Evolutionary conservation across 139 green algal species (phyloP).

Genomic region (Chlamydomonas sphaeroides): DNA sequence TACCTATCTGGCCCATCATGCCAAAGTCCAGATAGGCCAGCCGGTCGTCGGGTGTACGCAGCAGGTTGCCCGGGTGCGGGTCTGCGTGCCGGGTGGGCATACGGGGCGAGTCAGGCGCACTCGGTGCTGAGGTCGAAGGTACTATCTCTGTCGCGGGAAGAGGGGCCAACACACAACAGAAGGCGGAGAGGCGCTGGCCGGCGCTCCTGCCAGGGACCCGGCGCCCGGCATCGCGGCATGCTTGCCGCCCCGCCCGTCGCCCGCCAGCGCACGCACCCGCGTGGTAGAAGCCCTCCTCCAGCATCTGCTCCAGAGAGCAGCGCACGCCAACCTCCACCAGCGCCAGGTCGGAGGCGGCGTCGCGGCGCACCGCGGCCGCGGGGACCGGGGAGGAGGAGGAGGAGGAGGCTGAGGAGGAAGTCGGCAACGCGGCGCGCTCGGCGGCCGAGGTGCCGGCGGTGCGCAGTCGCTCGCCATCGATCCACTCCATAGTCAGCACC

Average conservation of each 20-base stretch:
- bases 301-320: constrained; percentile 84
- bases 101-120: too few relatives aligned
- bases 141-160: too few relatives aligned
- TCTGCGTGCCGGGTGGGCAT: too few relatives aligned
- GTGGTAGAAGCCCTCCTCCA: constrained; percentile 76
- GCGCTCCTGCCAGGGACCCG: too few relatives aligned
- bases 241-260: too few relatives aligned
- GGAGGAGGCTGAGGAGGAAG: neutral
- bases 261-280: too few relatives aligned
- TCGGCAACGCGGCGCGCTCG: neutral
- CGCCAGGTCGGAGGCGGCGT: too few relatives aligned
- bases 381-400: neutral
- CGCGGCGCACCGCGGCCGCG: too few relatives aligned
- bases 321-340: constrained; percentile 73
- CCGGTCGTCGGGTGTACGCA: constrained; percentile 64
- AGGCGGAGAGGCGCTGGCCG: too few relatives aligned
- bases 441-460: constrained; percentile 40
- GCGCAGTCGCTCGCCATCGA: constrained; percentile 84
- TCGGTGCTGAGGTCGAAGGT: too few relatives aligned
- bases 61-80: constrained; percentile 69
- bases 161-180: too few relatives aligned
- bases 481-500: constrained; percentile 94
- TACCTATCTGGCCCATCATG: constrained; percentile 85
- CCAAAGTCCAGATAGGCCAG: constrained; percentile 88
- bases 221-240: too few relatives aligned